Conservation (phyloP, 2,329 filamentous ascomycete species). For the Aspergillus unguis region DNA sequence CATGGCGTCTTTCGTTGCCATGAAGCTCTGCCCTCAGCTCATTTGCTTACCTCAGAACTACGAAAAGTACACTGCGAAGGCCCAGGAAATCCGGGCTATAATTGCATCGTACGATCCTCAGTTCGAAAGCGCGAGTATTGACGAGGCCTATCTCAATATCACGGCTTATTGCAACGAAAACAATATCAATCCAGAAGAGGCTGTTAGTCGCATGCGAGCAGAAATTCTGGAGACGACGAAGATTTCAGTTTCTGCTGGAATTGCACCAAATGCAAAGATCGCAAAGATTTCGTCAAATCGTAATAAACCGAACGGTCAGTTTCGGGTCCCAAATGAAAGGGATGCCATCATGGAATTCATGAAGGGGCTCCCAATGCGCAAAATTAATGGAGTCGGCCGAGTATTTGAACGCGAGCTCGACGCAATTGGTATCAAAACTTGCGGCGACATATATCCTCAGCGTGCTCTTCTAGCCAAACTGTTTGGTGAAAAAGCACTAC, state of each 20-base stretch:
- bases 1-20: slow-evolving; percentile 94
- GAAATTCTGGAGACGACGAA: slow-evolving; percentile 73
- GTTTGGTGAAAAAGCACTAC: slow-evolving; percentile 87
- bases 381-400: slow-evolving; percentile 91
- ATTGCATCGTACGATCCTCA: slow-evolving; percentile 82
- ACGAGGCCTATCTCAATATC: slow-evolving; percentile 95
- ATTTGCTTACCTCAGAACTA: slow-evolving; percentile 82
- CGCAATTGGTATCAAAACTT: slow-evolving; percentile 81
- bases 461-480: slow-evolving; percentile 70
- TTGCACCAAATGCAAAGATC: slow-evolving; percentile 86
- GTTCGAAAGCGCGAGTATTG: slow-evolving; percentile 91
- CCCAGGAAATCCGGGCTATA: slow-evolving; percentile 77
- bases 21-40: slow-evolving; percentile 85
- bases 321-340: slow-evolving; percentile 68
- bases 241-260: slow-evolving; percentile 89
- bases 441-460: slow-evolving; percentile 78
- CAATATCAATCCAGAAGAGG: slow-evolving; percentile 65
- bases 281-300: slow-evolving; percentile 94
- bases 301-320: slow-evolving; percentile 97
- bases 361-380: slow-evolving; percentile 75
- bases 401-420: slow-evolving; percentile 89
- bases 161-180: slow-evolving; percentile 77
- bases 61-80: slow-evolving; percentile 86
- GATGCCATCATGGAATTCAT: slow-evolving; percentile 80
- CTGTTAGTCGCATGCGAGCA: slow-evolving; percentile 70